Percentiles rank a stretch among this genome's conserved stretches.
Evolutionary conservation across 768 basidiomycete species (phyloP).

Genomic region (Galerina sulciceps): DNA sequence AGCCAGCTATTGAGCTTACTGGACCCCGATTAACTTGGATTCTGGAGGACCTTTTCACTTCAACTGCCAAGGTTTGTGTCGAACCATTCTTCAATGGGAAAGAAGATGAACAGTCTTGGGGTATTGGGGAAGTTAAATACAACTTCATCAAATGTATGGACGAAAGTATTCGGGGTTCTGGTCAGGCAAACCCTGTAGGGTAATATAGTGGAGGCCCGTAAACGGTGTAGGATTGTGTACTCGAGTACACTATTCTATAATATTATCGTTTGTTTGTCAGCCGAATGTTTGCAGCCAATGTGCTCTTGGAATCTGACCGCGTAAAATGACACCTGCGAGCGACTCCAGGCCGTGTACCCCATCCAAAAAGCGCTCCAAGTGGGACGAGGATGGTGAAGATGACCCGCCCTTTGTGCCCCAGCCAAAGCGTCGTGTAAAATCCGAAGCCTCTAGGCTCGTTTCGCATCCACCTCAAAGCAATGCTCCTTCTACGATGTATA

Average conservation of each 20-base stretch:
- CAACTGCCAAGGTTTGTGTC: slow-evolving; percentile 70
- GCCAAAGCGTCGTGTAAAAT: slow-evolving; percentile 59
- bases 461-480: slow-evolving; percentile 22
- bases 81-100: slow-evolving; percentile 60
- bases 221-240: too few relatives aligned
- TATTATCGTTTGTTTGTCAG: slow-evolving; percentile 9
- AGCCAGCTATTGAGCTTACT: slow-evolving; percentile 94
- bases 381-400: slow-evolving; percentile 57
- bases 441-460: slow-evolving; percentile 22
- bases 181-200: neutral
- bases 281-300: too few relatives aligned
- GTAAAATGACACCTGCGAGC: neutral
- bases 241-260: too few relatives aligned
- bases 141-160: slow-evolving; percentile 74
- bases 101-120: slow-evolving; percentile 36
- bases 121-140: slow-evolving; percentile 53
- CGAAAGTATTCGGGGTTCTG: slow-evolving; percentile 44
- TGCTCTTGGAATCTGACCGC: neutral
- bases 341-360: slow-evolving; percentile 53
- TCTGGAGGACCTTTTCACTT: slow-evolving; percentile 77
- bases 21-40: slow-evolving; percentile 83
- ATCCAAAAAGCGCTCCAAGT: slow-evolving; percentile 77
- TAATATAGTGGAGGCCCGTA: too few relatives aligned
- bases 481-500: slow-evolving; percentile 16
- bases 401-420: slow-evolving; percentile 41